A percentile compares a stretch with the other conserved stretches of the same genome.
phyloP scores from a whole-genome alignment of 441 rosid genomes.

The Syzygium syzygioides region DNA sequence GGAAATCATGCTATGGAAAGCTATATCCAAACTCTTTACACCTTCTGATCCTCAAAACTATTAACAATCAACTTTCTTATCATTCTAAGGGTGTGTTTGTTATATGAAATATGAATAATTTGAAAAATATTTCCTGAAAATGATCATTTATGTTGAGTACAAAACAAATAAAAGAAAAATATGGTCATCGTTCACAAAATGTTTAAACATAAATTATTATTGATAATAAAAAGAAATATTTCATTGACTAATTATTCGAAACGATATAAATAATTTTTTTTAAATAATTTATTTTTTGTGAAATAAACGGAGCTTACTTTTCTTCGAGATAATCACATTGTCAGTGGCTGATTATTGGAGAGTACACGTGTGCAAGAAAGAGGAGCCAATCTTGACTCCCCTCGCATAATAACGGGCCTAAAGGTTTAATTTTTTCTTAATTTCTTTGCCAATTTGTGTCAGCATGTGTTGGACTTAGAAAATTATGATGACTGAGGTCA shows the following conservation, averaged over 20 bases:
- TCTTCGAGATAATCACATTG: neutral
- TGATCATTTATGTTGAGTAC: neutral
- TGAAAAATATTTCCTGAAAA: neutral
- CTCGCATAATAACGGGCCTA: neutral
- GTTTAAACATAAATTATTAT: neutral
- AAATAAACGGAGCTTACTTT: neutral
- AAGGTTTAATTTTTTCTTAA: neutral
- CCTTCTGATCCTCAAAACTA: too few species aligned
- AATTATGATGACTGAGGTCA: neutral
- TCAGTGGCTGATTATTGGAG: neutral
- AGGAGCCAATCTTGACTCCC: neutral
- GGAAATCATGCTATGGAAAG: neutral
- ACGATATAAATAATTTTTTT: neutral
- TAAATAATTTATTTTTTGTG: too few species aligned
- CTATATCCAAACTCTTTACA: too few species aligned
- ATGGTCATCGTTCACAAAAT: accelerated
- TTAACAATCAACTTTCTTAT: too few species aligned
- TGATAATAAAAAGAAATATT: neutral
- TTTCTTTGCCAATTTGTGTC: neutral
- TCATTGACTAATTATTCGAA: neutral
- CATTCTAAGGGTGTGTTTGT: too few species aligned
- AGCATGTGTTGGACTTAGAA: neutral
- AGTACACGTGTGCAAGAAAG: neutral
- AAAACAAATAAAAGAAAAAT: neutral
- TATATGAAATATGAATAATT: too few species aligned